Conservation (phyloP, 495 filamentous ascomycete species). For the Hypoxylon intermedium region DNA sequence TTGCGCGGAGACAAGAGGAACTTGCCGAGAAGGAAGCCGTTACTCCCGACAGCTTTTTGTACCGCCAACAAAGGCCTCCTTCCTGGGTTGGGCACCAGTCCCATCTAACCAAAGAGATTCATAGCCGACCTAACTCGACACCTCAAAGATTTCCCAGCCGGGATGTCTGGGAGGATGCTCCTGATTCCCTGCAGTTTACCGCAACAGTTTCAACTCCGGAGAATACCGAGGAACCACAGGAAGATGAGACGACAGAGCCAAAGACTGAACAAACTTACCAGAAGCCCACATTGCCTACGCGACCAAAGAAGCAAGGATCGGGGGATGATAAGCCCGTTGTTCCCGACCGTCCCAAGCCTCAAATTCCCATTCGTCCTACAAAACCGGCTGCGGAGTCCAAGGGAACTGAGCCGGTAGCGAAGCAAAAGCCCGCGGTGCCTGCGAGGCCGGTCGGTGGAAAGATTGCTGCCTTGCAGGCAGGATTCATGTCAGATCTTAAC, state of each 20-base stretch:
- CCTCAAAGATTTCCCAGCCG: conserved; percentile 87
- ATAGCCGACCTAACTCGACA: conserved; percentile 50
- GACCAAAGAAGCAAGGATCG: conserved; percentile 55
- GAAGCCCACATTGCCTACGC: conserved; percentile 54
- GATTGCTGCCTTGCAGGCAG: conserved; percentile 87
- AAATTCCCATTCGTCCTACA: conserved; percentile 73
- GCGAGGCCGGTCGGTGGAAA: conserved; percentile 80
- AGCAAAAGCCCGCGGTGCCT: conserved; percentile 80
- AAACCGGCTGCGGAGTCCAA: conserved; percentile 57
- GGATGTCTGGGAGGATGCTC: conserved; percentile 96
- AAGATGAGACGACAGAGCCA: conserved; percentile 42
- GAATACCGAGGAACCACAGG: conserved; percentile 52
- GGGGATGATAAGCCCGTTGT: conserved; percentile 55
- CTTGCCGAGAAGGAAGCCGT: conserved; percentile 58
- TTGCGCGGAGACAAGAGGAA: conserved; percentile 62
- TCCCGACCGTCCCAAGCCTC: conserved; percentile 77
- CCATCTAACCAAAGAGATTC: conserved; percentile 50
- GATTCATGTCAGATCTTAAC: conserved; percentile 90
- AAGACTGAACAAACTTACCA: conserved; percentile 44
- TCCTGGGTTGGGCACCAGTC: conserved; percentile 52
- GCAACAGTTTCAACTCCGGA: conserved; percentile 78
- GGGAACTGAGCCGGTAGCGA: conserved; percentile 54
- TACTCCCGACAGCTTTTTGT: conserved; percentile 51
- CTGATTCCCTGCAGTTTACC: conserved; percentile 79
- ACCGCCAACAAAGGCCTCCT: conserved; percentile 57